These are phyloP conservation scores for Sphenostylis stenocarpa DNA, from an alignment of 306 rosid genomes.

Conservation along the genomic window DNA sequence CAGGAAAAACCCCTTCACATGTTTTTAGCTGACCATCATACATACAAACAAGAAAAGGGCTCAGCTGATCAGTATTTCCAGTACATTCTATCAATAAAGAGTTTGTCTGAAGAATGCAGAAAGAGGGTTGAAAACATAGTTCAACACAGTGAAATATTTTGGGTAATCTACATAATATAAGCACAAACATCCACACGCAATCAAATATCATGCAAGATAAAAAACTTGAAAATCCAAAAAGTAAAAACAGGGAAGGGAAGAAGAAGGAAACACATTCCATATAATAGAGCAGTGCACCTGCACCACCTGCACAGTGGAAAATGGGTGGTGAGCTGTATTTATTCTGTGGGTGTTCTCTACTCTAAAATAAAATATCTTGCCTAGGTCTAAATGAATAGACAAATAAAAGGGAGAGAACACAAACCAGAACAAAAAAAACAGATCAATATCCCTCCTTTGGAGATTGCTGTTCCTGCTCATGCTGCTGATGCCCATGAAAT, in stretches of 20 bases:
- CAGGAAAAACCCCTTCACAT: not conserved
- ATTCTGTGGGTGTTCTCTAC: slow-evolving; percentile 35
- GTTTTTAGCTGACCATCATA: not conserved
- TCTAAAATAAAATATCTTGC: slow-evolving; percentile 22
- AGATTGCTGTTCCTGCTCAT: slow-evolving; percentile 38
- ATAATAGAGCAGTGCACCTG: slow-evolving; percentile 77
- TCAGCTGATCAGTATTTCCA: not conserved
- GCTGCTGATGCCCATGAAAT: slow-evolving; percentile 35
- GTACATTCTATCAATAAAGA: not conserved
- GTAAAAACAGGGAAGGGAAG: slow-evolving; percentile 10
- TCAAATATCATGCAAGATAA: slow-evolving; percentile 22
- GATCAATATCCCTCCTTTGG: slow-evolving; percentile 42
- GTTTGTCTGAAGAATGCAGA: not conserved
- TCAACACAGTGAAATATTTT: not conserved
- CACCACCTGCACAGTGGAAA: slow-evolving; percentile 92
- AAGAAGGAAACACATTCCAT: slow-evolving; percentile 51
- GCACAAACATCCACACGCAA: slow-evolving; percentile 20
- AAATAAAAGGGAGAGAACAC: slow-evolving; percentile 29
- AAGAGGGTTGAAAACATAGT: slow-evolving; percentile 19
- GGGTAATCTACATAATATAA: slow-evolving; percentile 5
- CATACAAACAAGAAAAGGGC: not conserved
- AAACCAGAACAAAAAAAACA: slow-evolving; percentile 42
- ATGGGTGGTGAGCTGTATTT: slow-evolving; percentile 69
- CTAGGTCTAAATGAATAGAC: slow-evolving; percentile 16
- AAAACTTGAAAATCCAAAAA: not conserved